Base-by-base conservation (phyloP, 2,329 filamentous ascomycete species). In the Cytospora paraplurivora region DNA sequence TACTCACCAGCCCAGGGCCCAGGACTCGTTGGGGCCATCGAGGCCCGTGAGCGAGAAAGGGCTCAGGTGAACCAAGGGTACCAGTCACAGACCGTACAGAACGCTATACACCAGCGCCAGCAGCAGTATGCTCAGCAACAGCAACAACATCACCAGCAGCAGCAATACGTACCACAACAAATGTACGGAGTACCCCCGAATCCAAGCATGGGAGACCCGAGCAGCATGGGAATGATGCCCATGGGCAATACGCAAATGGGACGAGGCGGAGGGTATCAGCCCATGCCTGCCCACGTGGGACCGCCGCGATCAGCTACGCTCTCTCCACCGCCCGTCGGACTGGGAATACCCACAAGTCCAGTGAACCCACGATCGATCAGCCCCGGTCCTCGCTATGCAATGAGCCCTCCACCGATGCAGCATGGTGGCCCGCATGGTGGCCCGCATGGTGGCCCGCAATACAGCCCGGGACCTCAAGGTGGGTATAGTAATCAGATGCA, bases 11-110 rank as follows among this genome's bases (percentile, higher is more conserved):
- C 81, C 11, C 73, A 82, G 37, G 85, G 85, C 0, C 78, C 78
- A 27, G 88, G 89, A 0, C 80, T 97, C 1, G 87, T 96, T 7
- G 91, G 89, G 1, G 89, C 90, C 15, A 93, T 97, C 61, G 89
- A 92, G 66, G 85, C 86, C 1, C 85, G 93, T 15, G 91, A 97
- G 74, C 87, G 88, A 12, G 92, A 96, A 71, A 92, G 86, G 72
- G 82, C 85, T 67, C 84, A 88, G 59, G 86, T 90, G 75, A 90
- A 85, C 70, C 83, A 89, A 63, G 88, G 88, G 0, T 77, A 88
- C 65, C 86, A 88, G 64, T 88, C 87, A 52, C 86, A 88, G 63
- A 85, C 88, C 64, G 89, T 92, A 8, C 88, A 92, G 68, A 83
- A 90, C 65, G 90, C 89, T 0, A 91, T 93, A 71, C 81, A 82